These are phyloP conservation scores for Coemansia sp. DNA, from an alignment of 192 early-diverging fungal genomes.

Conservation along the genomic window DNA sequence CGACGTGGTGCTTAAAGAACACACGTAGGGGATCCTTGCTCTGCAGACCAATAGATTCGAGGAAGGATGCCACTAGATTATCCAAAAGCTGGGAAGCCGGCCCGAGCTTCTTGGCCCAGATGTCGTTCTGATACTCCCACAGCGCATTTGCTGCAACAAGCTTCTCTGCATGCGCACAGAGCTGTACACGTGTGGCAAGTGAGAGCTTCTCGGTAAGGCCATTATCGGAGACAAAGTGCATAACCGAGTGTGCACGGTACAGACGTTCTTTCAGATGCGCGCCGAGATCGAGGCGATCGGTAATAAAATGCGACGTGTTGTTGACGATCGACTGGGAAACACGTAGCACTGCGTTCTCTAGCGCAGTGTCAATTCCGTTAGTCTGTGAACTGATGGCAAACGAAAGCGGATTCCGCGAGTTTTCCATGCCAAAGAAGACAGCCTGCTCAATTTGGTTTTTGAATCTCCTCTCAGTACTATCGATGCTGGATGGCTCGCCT, in stretches of 20 bases:
- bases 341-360: constrained; percentile 34
- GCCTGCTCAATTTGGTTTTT: constrained; percentile 52
- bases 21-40: constrained; percentile 36
- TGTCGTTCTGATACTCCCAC: constrained; percentile 42
- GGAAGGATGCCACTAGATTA: constrained; percentile 28
- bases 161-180: constrained; percentile 42
- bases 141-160: constrained; percentile 38
- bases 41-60: constrained; percentile 30
- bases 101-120: constrained; percentile 23
- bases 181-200: constrained; percentile 11
- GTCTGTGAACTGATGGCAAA: constrained; percentile 28
- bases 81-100: constrained; percentile 33
- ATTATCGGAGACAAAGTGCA: constrained; percentile 26
- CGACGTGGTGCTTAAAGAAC: constrained; percentile 36
- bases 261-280: constrained; percentile 41
- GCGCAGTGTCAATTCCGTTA: constrained; percentile 18
- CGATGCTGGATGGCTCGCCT: not conserved
- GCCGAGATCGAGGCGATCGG: constrained; percentile 39
- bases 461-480: constrained; percentile 12
- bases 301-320: constrained; percentile 42
- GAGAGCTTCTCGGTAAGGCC: constrained; percentile 23
- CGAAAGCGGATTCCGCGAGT: constrained; percentile 27
- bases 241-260: constrained; percentile 28
- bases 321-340: constrained; percentile 41
- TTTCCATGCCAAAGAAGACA: constrained; percentile 36